Base-by-base conservation (phyloP, 2,329 filamentous ascomycete genomes). In the Chrysoporthe austroafricana region DNA sequence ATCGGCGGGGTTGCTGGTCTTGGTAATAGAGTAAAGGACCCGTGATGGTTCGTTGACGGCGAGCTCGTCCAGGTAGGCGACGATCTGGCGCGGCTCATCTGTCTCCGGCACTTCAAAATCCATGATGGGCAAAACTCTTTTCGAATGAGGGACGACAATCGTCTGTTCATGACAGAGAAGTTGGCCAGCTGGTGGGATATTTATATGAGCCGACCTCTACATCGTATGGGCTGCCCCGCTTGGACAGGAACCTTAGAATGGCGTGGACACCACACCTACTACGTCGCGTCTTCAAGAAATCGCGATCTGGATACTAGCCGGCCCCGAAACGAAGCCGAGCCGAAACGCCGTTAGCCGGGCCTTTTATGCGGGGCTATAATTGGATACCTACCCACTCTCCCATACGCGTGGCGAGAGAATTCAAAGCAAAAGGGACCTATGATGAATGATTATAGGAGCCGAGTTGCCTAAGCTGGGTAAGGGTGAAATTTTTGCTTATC, bases 41-140 rank as follows among this genome's bases (percentile, higher is more conserved):
- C 71, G 73, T 26, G 65, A 36, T 32, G 73, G 74, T 32, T 73
- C 67, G 13, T 70, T 70, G 8, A 3, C 14, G 7, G 74, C 73
- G 4, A 75, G 60, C 34, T 73, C 69, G 36, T 76, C 73, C 2
- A 76, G 59, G 3, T 73, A 39, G 16, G 70, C 70, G 11, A 72
- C 72, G 14, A 74, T 36, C 62, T 73, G 63, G 1, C 58, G 66
- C 26, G 39, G 63, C 52, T 58, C 63, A 13, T 48, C 26, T 13
- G 32, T 1, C 32, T 61, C 59, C 21, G 59, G 59, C 2, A 61
- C 26, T n/a, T 61, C 26, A 42, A 32, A 26, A 9, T 46, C 21
- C 59, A 61, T 61, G 21, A 18, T 61, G 54, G 32, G 34, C 21
- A 18, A 8, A 16, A 16, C 32, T 16, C 4, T 14, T 36, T 32